These are phyloP conservation scores for Trichoderma sp. DNA, from an alignment of 2,329 filamentous ascomycete genomes.

Conservation along the genomic window DNA sequence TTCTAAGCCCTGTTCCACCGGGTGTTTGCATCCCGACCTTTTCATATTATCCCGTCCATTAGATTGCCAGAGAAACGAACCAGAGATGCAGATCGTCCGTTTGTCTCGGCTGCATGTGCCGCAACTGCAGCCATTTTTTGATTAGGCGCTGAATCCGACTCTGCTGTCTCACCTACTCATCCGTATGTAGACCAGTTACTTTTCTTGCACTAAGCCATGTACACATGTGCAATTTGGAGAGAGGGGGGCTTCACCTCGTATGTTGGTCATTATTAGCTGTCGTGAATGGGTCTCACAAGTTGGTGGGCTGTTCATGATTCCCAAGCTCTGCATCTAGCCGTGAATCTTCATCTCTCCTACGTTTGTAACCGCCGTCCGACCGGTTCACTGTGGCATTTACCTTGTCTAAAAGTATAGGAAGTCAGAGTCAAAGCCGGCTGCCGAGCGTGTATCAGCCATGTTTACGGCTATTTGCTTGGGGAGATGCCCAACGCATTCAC, in stretches of 20 bases:
- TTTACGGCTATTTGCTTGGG: background rate
- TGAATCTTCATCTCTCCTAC: background rate
- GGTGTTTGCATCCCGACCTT: background rate
- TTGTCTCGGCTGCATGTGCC: background rate
- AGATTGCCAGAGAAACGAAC: background rate
- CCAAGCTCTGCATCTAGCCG: background rate
- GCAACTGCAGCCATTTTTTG: background rate
- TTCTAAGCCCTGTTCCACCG: background rate
- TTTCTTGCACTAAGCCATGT: background rate
- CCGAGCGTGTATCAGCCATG: background rate
- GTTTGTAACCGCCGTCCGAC: background rate
- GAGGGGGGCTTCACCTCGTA: no score
- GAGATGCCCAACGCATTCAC: background rate
- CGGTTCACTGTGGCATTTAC: background rate
- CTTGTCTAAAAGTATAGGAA: background rate
- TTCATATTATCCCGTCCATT: background rate
- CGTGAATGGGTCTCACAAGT: background rate
- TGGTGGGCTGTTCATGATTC: background rate
- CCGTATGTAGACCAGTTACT: background rate
- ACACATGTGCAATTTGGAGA: background rate
- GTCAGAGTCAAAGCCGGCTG: background rate
- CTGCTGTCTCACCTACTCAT: background rate
- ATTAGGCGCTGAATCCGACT: background rate
- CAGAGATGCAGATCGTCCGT: background rate
- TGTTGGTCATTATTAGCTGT: background rate